These are phyloP conservation scores for Phaffia rhodozyma DNA, from an alignment of 1,284 basidiomycete genomes.

Conservation along the genomic window DNA sequence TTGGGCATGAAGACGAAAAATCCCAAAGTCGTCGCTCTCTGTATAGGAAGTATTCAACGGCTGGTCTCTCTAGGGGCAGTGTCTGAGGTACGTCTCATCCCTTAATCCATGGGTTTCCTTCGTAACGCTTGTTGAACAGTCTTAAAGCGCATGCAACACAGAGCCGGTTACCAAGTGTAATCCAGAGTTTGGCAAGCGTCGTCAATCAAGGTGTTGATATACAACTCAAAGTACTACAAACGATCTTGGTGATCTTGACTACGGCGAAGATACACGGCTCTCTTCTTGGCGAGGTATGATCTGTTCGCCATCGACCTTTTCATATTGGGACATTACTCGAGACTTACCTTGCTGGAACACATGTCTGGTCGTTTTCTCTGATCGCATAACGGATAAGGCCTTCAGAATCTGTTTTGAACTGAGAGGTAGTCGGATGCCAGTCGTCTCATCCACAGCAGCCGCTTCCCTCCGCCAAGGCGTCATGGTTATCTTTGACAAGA, in stretches of 20 bases:
- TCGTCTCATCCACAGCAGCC: conserved; percentile 93
- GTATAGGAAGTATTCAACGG: conserved; percentile 79
- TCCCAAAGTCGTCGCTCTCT: conserved; percentile 84
- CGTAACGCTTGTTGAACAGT: not conserved
- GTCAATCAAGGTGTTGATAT: conserved; percentile 88
- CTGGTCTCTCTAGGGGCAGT: conserved; percentile 78
- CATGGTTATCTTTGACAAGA: conserved; percentile 96
- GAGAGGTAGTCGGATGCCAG: conserved; percentile 87
- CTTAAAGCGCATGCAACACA: conserved; percentile 30
- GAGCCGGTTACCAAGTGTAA: conserved; percentile 60
- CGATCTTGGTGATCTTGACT: conserved; percentile 73
- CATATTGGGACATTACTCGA: not conserved
- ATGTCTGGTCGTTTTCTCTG: not conserved
- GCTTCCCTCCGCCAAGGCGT: conserved; percentile 91
- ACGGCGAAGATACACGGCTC: conserved; percentile 66
- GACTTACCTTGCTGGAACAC: not conserved
- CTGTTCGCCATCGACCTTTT: conserved; percentile 17
- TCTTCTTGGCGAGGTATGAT: conserved; percentile 60
- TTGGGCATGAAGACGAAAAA: conserved; percentile 90
- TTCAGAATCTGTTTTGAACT: conserved; percentile 84
- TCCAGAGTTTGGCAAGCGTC: conserved; percentile 70
- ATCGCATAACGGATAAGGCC: conserved; percentile 42
- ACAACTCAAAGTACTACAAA: conserved; percentile 81
- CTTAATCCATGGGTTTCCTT: not conserved
- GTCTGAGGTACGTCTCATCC: conserved; percentile 37